A percentile compares a stretch with the other conserved stretches of the same genome.
Evolutionary conservation across 371 early-diverging fungal genomes (phyloP).

Genomic region (Encephalitozoon cuniculi): DNA sequence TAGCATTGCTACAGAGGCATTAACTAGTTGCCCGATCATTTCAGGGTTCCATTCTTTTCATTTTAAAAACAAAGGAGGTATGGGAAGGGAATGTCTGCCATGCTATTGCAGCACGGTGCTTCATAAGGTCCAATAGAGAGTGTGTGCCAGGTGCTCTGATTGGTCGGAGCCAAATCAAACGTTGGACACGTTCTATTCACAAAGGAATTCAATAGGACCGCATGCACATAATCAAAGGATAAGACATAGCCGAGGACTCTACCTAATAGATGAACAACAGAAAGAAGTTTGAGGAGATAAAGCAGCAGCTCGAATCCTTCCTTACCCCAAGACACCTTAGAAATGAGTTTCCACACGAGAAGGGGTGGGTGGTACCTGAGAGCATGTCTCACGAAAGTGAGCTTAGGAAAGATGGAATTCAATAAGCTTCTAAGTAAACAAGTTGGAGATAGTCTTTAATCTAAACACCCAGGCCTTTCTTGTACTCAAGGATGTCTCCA

Average conservation of each 20-base stretch:
- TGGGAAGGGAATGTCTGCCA: not conserved
- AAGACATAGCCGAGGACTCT: not conserved
- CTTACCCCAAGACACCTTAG: not conserved
- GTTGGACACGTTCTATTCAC: not conserved
- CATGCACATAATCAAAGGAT: not conserved
- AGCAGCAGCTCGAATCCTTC: not conserved
- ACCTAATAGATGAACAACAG: not conserved
- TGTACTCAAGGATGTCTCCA: constrained; percentile 39
- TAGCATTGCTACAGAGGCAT: constrained; percentile 1
- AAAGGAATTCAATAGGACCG: not conserved
- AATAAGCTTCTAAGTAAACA: not conserved
- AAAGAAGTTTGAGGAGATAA: constrained; percentile 5
- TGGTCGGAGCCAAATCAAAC: not conserved
- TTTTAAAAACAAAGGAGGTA: constrained; percentile 12
- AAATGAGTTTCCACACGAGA: constrained; percentile 1
- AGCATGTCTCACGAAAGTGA: not conserved
- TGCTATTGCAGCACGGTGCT: too few relatives aligned
- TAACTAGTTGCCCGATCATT: constrained; percentile 38
- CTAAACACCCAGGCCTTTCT: not conserved
- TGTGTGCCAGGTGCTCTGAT: not conserved
- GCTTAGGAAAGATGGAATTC: not conserved
- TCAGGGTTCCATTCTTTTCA: not conserved
- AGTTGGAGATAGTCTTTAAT: not conserved
- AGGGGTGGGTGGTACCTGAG: not conserved
- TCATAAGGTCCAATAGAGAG: not conserved